Base-by-base conservation (phyloP, 352 stramenopile genomes). In the Globisporangium paroecandrum region DNA sequence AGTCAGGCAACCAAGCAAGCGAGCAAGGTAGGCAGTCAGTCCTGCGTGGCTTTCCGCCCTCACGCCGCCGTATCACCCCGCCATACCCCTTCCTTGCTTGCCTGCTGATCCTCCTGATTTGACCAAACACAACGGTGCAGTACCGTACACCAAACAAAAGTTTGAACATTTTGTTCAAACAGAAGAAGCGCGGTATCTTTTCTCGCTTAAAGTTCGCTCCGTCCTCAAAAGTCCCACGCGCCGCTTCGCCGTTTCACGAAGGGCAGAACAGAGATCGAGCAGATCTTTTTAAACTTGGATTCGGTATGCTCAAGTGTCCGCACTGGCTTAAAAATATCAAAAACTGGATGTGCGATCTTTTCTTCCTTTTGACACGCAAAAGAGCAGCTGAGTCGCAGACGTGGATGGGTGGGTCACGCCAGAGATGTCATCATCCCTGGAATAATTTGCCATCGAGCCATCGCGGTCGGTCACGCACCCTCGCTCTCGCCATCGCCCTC, bases 181-280 rank as follows among this genome's bases (percentile, higher is more conserved):
- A 43, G 29, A n/a, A 43, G 53, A 25, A 25, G 54, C 3, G 9
- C n/a, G 6, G 25, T 15, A 46, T 43, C 55, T 43, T 59, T 60
- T n/a, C 27, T 13, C 47, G 27, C 46, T 29, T 58, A 68, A 68
- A 32, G 56, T 53, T 69, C 64, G 6, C n/a, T 64, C 36, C 34
- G 8, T 32, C 56, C 64, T 12, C 64, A 69, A 69, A 69, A 64
- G 64, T 69, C 55, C 64, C 64, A 24, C 64, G 55, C 55, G 27
- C 15, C 64, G 27, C 18, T 51, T 58, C 41, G 25, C 53, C 49
- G 34, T 60, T 62, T 67, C 62, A 13, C 27, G 27, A 60, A 58
- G 22, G 62, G 62, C 38, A 68, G 62, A 68, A 53, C n/a, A n/a
- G 41, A n/a, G 27, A 32, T 32, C 2, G 27, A 36, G 32, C 18